phyloP scores from a whole-genome alignment of 169 alveolate genomes.

The Blepharisma undulans region DNA sequence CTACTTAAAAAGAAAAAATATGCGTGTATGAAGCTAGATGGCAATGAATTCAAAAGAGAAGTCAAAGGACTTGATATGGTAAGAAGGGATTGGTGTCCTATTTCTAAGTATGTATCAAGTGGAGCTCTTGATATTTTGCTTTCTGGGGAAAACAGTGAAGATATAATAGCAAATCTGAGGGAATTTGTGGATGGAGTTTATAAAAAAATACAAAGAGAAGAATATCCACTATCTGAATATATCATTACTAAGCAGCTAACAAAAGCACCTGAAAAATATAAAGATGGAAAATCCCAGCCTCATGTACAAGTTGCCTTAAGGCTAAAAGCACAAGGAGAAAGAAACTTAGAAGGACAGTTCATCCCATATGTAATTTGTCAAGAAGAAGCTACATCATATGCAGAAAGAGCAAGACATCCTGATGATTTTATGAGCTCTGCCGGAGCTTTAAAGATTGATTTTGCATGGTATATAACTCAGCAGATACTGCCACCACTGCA shows the following conservation, averaged over 20 bases:
- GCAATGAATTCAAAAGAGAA: conserved; percentile 83
- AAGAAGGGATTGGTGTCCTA: conserved; percentile 97
- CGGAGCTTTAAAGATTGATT: conserved; percentile 73
- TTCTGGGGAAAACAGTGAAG: conserved; percentile 70
- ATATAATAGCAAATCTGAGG: conserved; percentile 43
- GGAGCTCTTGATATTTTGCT: conserved; percentile 77
- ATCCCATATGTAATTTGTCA: conserved; percentile 93
- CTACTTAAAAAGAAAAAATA: conserved; percentile 97
- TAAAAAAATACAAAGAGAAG: conserved; percentile 9
- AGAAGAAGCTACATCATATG: conserved; percentile 59
- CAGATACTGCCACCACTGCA: conserved; percentile 92
- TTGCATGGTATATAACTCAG: conserved; percentile 90
- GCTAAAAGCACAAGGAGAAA: conserved; percentile 81
- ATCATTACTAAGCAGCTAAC: conserved; percentile 94
- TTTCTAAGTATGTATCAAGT: conserved; percentile 91
- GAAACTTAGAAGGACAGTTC: conserved; percentile 87
- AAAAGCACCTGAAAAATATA: conserved; percentile 91
- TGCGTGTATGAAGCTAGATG: conserved; percentile 91
- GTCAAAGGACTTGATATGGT: conserved; percentile 98
- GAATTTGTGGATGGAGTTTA: not conserved
- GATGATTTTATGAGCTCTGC: conserved; percentile 84
- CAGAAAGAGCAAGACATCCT: conserved; percentile 88
- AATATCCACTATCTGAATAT: conserved; percentile 84
- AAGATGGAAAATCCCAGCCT: conserved; percentile 89
- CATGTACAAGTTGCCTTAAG: conserved; percentile 95